A percentile compares a stretch with the other conserved stretches of the same genome.
Conservation (phyloP, 192 early-diverging fungal species). For the Lobosporangium transversale region DNA sequence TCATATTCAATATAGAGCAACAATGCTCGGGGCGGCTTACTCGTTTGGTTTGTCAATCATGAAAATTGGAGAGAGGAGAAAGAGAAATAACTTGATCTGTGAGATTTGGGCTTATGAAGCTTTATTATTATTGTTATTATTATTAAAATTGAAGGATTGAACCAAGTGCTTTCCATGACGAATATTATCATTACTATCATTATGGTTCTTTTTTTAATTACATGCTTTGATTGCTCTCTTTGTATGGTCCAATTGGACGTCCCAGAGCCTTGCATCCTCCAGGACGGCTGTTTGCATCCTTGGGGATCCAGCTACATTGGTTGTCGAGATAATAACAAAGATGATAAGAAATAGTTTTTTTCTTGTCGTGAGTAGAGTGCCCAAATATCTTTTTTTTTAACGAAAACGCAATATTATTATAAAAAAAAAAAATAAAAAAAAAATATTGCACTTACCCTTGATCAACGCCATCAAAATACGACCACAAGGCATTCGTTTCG, state of each 20-base stretch:
- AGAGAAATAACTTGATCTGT: slow-evolving; percentile 38
- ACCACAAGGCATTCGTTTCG: slow-evolving; percentile 60
- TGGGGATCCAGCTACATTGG: slow-evolving; percentile 73
- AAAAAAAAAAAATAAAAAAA: background rate
- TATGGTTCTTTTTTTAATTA: too few species aligned
- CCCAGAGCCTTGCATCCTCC: slow-evolving; percentile 29
- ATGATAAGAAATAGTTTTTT: too few species aligned
- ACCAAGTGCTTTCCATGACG: too few species aligned
- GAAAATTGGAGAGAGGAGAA: slow-evolving; percentile 45
- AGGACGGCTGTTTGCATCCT: slow-evolving; percentile 56
- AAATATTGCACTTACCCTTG: slow-evolving; percentile 31
- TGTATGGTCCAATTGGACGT: slow-evolving; percentile 12
- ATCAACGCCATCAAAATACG: slow-evolving; percentile 66
- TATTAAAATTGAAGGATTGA: background rate
- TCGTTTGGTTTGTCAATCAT: slow-evolving; percentile 48
- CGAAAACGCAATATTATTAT: background rate
- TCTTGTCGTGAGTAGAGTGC: too few species aligned
- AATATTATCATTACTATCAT: too few species aligned
- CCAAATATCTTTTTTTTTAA: too few species aligned
- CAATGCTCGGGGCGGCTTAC: too few species aligned
- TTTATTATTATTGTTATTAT: slow-evolving; percentile 7
- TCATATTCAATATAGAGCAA: too few species aligned
- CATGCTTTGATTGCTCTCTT: too few species aligned
- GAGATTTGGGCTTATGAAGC: slow-evolving; percentile 51
- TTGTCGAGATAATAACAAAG: too few species aligned